Conservation (phyloP, 129 eudicot species). For the Chrysanthemum seticuspe region DNA sequence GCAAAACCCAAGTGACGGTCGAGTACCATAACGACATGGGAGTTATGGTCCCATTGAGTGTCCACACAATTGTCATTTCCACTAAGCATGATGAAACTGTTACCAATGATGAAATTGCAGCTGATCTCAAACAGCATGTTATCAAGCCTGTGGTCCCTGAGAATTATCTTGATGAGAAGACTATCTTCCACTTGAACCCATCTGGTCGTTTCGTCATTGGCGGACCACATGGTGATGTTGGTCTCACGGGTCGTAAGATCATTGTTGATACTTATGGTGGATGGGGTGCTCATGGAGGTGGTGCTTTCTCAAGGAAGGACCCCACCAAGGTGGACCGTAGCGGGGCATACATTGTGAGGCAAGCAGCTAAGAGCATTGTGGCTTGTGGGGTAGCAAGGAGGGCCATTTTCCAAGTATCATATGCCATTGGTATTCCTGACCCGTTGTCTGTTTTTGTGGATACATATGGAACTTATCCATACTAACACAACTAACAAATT, state of each 20-base stretch:
- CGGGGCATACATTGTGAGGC: constrained; percentile 25
- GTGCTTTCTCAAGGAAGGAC: constrained; percentile 26
- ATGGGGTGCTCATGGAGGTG: constrained; percentile 17
- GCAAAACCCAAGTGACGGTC: constrained; percentile 29
- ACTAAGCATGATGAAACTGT: constrained; percentile 26
- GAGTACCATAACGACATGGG: constrained; percentile 27
- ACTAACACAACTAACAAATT: too few species aligned
- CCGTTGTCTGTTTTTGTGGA: constrained; percentile 26
- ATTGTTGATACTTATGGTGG: constrained; percentile 17
- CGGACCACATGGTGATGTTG: constrained; percentile 28
- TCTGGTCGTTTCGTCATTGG: constrained; percentile 29
- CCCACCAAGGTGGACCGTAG: constrained; percentile 25
- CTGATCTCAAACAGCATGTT: constrained; percentile 23
- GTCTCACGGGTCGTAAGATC: constrained; percentile 26
- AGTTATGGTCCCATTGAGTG: constrained; percentile 27
- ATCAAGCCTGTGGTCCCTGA: constrained; percentile 19
- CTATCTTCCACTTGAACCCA: constrained; percentile 23
- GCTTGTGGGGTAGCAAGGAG: constrained; percentile 18
- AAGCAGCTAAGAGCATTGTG: constrained; percentile 27
- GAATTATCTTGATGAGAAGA: constrained; percentile 25
- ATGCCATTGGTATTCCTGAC: constrained; percentile 24
- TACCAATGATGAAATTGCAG: constrained; percentile 24
- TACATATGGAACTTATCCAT: constrained; percentile 11
- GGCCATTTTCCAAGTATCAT: constrained; percentile 24
- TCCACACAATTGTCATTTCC: constrained; percentile 21